Percentiles rank a stretch among this genome's conserved stretches.
Conservation (phyloP, 306 rosid genomes). For the Boehmeria nivea region DNA sequence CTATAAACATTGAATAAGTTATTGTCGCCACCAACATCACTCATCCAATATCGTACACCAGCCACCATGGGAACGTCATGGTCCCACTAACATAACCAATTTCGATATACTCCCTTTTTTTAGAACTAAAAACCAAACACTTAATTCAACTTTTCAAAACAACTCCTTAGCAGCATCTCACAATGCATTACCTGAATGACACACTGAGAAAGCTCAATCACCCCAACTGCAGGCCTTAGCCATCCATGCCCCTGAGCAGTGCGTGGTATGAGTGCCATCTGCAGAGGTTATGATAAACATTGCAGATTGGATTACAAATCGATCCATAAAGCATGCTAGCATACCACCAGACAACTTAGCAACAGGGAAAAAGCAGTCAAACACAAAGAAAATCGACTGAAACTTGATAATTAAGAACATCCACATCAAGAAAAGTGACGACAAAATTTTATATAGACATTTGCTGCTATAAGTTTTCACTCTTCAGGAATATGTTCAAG, state of each 20-base stretch:
- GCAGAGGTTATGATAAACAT: background rate
- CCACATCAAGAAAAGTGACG: no score
- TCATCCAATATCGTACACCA: background rate
- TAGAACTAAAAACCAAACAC: background rate
- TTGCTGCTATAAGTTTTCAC: no score
- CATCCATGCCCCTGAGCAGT: constrained; percentile 97
- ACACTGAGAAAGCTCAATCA: constrained; percentile 91
- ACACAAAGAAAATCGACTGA: background rate
- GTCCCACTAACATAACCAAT: no score
- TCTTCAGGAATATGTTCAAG: no score
- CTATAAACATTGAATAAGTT: no score
- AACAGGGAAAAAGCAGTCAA: background rate
- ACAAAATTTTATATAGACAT: no score
- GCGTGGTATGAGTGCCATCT: constrained; percentile 96
- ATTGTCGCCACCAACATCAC: no score
- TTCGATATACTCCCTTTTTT: no score
- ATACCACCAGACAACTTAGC: no score
- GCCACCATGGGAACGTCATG: no score
- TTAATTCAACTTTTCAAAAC: background rate
- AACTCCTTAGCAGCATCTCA: background rate
- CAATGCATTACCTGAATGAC: constrained; percentile 73
- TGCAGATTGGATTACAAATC: background rate
- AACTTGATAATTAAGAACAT: background rate
- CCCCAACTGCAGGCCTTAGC: constrained; percentile 98
- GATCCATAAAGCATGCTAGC: constrained; percentile 7